These are phyloP conservation scores for Arctium lappa DNA, from an alignment of 129 eudicot genomes.

Conservation along the genomic window DNA sequence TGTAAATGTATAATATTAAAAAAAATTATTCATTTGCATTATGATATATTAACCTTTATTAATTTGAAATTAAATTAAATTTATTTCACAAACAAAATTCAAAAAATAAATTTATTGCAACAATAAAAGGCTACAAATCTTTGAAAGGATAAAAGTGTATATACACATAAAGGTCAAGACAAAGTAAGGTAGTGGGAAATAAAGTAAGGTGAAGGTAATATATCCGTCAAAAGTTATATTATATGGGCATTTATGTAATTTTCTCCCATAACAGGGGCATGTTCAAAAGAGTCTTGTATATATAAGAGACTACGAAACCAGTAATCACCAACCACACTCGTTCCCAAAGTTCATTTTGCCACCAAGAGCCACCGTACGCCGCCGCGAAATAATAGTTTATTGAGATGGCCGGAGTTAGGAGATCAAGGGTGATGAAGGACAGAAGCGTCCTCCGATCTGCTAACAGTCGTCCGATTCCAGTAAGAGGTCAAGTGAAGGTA, in stretches of 20 bases:
- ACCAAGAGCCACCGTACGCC: background rate
- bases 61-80: too few species aligned
- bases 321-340: background rate
- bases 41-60: too few species aligned
- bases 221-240: background rate
- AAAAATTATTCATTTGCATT: too few species aligned
- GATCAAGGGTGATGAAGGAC: background rate
- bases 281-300: background rate
- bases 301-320: background rate
- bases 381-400: background rate
- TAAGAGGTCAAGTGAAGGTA: conserved; percentile 55
- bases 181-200: background rate
- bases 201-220: background rate
- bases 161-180: background rate
- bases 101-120: too few species aligned
- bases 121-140: too few species aligned
- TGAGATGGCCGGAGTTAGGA: background rate
- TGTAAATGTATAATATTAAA: too few species aligned
- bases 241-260: background rate
- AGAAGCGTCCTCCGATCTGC: background rate
- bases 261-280: background rate
- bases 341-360: background rate
- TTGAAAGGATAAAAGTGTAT: background rate
- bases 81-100: too few species aligned
- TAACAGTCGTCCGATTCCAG: conserved; percentile 35